Evolutionary conservation across 2,329 filamentous ascomycete genomes (phyloP).

Genomic region (Colletotrichum sp.): DNA sequence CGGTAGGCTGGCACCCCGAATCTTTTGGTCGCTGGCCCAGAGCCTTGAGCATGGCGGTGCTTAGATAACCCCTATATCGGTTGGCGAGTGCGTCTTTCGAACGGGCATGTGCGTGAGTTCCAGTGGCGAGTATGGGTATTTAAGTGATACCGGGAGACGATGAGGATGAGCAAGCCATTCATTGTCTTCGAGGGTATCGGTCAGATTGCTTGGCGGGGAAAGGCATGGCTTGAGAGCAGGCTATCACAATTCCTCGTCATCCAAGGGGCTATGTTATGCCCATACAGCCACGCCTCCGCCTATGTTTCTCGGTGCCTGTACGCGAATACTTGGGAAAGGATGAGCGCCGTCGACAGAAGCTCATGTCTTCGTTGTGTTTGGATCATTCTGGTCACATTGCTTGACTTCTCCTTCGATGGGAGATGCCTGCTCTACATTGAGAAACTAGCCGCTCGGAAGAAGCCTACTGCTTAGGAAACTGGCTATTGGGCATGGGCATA

Average conservation of each 20-base stretch:
- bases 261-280: not conserved
- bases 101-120: not conserved
- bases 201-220: no score
- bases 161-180: not conserved
- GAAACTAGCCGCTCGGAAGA: no score
- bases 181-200: fast-evolving
- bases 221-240: not conserved
- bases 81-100: not conserved
- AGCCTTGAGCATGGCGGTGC: not conserved
- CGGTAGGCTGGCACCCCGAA: no score
- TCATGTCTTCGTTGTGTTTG: not conserved
- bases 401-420: not conserved
- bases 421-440: no score
- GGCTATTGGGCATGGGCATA: not conserved
- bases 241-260: not conserved
- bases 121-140: not conserved
- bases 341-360: not conserved
- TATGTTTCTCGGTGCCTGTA: fast-evolving
- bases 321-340: not conserved
- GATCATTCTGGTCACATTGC: no score
- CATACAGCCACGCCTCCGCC: not conserved
- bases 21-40: not conserved
- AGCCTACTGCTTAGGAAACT: not conserved
- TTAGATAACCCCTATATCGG: not conserved
- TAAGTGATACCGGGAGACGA: not conserved